phyloP scores from a whole-genome alignment of 768 basidiomycete species.

The Cyclocybe aegerita region DNA sequence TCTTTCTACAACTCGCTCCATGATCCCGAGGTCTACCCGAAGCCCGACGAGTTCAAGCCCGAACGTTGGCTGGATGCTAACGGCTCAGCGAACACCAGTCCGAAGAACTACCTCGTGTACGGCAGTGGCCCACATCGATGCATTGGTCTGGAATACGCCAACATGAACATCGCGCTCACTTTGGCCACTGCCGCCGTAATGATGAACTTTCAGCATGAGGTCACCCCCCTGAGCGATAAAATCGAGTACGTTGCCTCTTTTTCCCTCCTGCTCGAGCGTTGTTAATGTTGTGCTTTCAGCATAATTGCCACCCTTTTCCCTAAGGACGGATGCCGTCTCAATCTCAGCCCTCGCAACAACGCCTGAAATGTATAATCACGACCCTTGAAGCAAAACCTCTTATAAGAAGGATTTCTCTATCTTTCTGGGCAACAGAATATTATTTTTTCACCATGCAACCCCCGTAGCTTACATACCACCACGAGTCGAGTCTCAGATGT shows the following conservation, averaged over 20 bases:
- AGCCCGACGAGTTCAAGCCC: slow-evolving; percentile 80
- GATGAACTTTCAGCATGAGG: slow-evolving; percentile 85
- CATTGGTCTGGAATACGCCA: slow-evolving; percentile 91
- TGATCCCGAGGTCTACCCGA: slow-evolving; percentile 83
- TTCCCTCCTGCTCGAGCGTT: not conserved
- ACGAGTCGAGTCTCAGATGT: no score
- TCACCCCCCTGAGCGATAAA: slow-evolving; percentile 76
- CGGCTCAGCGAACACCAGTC: slow-evolving; percentile 77
- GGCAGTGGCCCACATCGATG: slow-evolving; percentile 92
- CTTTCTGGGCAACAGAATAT: not conserved
- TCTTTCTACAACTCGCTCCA: slow-evolving; percentile 92
- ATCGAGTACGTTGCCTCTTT: slow-evolving; percentile 62
- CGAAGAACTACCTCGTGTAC: slow-evolving; percentile 95
- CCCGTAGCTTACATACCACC: not conserved
- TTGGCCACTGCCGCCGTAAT: slow-evolving; percentile 79
- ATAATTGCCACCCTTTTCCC: slow-evolving; percentile 98
- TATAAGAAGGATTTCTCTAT: not conserved
- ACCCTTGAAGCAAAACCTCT: no score
- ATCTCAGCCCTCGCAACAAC: slow-evolving; percentile 61
- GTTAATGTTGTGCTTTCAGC: slow-evolving; percentile 34
- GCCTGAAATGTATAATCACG: slow-evolving; percentile 3
- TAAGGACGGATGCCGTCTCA: slow-evolving; percentile 84
- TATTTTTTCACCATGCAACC: not conserved
- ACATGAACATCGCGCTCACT: slow-evolving; percentile 84
- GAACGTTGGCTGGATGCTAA: slow-evolving; percentile 91